Evolutionary conservation across 2,329 filamentous ascomycete species (phyloP), one percentile per base, ranked within the genome.

Genomic region (Xylariales sp.): DNA sequence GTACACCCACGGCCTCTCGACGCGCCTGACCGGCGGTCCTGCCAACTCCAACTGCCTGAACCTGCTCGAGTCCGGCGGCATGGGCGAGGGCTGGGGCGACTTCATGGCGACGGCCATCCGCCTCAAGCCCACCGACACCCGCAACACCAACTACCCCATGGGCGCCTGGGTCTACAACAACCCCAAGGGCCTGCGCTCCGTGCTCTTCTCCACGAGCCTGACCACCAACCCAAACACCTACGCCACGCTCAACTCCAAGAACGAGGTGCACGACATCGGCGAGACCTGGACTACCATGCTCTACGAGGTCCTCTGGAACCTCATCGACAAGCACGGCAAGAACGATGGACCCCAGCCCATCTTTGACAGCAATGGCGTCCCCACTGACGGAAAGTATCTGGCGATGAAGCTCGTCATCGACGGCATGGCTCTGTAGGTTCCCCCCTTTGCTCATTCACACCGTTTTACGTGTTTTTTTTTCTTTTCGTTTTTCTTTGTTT

Each of bases 11-110:
- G 70, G 69, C 18, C 54, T 81, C 7, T 77, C 74, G 12, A 78
- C 63, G 56, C 74, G 76, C 28, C 63, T 81, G 19, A 80, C 76
- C 0, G 76, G 76, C 34, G 76, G 76, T 1, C 75, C 76, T 1
- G 59, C 62, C 31, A 81, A 78, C 62, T 52, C 59, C 5, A 61
- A 59, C 43, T 76, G 71, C 47, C 55, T 75, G 39, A 52, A 47
- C 39, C 54, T 47, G 2, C 52, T 51, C 23, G 69, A 73, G 46
- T 56, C 63, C 5, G 66, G 67, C 12, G 69, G 69, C 28, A 70
- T 73, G 67, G 68, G 68, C 15, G 70, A 73, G 46, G 70, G 70
- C 30, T 73, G 69, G 69, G 58, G 64, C 30, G 70, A 74, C 48
- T 70, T 70, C 55, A 66, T 64, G 49, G 67, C 69, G 5, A 70